Percentiles rank a stretch among this genome's conserved stretches.
Conservation (phyloP, 371 early-diverging fungal genomes). For the Haplosporangium sp. region DNA sequence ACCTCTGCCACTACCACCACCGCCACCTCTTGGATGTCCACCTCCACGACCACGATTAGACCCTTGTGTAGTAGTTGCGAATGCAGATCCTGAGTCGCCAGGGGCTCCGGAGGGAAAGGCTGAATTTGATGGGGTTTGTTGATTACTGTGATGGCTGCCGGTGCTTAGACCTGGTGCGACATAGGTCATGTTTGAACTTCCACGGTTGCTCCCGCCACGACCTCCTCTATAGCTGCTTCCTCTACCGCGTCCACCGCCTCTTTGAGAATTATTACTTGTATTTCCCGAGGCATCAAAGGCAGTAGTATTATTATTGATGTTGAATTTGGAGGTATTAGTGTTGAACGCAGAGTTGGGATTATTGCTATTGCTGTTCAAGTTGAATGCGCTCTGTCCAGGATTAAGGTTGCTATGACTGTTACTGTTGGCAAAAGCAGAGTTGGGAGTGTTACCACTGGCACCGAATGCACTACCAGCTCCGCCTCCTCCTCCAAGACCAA, state of each 20-base stretch:
- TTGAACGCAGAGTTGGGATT: not conserved
- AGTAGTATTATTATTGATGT: not conserved
- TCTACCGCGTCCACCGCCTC: slow-evolving; percentile 4
- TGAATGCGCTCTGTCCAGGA: not conserved
- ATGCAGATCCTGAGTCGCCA: slow-evolving; percentile 9
- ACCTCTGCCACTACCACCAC: slow-evolving; percentile 16
- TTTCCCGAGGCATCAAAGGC: slow-evolving; percentile 1
- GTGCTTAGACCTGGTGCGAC: not conserved
- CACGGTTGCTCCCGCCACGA: slow-evolving; percentile 1
- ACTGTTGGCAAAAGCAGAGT: not conserved
- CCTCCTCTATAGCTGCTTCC: not conserved
- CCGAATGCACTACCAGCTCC: not conserved
- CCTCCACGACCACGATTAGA: slow-evolving; percentile 27
- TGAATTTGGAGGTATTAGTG: not conserved
- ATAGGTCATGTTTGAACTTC: slow-evolving; percentile 1
- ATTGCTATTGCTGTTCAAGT: not conserved
- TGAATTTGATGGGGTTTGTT: not conserved
- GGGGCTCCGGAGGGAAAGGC: not conserved
- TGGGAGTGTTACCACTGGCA: not conserved
- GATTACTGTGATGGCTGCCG: not conserved
- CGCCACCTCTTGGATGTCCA: slow-evolving; percentile 10
- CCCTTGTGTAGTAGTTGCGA: slow-evolving; percentile 3
- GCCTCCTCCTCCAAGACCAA: not conserved
- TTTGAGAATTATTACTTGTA: not conserved
- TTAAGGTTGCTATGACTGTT: not conserved